Evolutionary conservation across 2,329 filamentous ascomycete genomes (phyloP).

Genomic region (Coleophoma eucalyptorum): DNA sequence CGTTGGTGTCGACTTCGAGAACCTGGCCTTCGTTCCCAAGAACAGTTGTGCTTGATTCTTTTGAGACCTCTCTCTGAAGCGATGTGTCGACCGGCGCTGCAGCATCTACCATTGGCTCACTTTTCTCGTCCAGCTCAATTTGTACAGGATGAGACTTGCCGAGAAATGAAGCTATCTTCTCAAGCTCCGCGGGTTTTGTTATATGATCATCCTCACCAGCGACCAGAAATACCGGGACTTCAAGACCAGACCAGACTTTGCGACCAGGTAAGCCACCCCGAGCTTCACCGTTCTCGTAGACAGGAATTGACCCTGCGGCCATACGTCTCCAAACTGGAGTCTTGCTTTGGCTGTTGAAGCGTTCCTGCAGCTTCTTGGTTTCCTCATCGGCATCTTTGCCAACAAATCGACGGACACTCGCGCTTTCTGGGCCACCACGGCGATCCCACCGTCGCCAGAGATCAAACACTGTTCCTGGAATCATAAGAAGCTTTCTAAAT

Average conservation of each 20-base stretch:
- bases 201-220: slow-evolving; percentile 74
- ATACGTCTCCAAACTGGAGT: slow-evolving; percentile 82
- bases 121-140: slow-evolving; percentile 21
- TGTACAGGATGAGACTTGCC: slow-evolving; percentile 18
- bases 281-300: slow-evolving; percentile 47
- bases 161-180: slow-evolving; percentile 55
- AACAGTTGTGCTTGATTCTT: slow-evolving; percentile 17
- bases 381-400: slow-evolving; percentile 62
- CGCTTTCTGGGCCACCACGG: slow-evolving; percentile 71
- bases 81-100: slow-evolving; percentile 42
- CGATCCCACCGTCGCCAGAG: slow-evolving; percentile 75
- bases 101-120: slow-evolving; percentile 39
- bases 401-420: slow-evolving; percentile 75
- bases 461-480: slow-evolving; percentile 72
- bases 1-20: slow-evolving; percentile 21
- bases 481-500: slow-evolving; percentile 55
- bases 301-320: slow-evolving; percentile 67
- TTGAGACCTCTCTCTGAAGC: slow-evolving; percentile 19
- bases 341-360: slow-evolving; percentile 78
- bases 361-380: slow-evolving; percentile 63
- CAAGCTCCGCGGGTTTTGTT: slow-evolving; percentile 67
- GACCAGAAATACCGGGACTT: slow-evolving; percentile 73
- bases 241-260: slow-evolving; percentile 68
- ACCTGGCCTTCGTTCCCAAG: slow-evolving; percentile 34
- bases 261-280: slow-evolving; percentile 64